phyloP scores from a whole-genome alignment of 352 stramenopile species.

The Phytopythium ostracodes region DNA sequence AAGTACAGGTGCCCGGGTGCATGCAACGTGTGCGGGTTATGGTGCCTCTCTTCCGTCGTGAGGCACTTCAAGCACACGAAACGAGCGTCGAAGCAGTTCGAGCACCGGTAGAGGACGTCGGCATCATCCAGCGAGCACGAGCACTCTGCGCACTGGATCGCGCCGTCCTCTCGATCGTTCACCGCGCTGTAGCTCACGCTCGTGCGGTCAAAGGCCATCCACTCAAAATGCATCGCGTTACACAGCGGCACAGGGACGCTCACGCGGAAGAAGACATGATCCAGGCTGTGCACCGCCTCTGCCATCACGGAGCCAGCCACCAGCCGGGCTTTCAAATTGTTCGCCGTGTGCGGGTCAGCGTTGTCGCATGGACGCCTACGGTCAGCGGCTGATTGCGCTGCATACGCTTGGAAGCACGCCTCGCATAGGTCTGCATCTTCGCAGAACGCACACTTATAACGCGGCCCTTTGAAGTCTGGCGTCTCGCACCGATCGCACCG shows the following conservation, averaged over 20 bases:
- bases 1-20: slow-evolving; percentile 67
- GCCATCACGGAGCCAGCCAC: background rate
- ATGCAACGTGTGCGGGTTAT: slow-evolving; percentile 46
- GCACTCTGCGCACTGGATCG: background rate
- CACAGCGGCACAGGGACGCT: slow-evolving; percentile 38
- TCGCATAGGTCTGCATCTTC: slow-evolving; percentile 71
- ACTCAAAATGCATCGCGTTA: slow-evolving; percentile 27
- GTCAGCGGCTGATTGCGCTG: background rate
- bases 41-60: slow-evolving; percentile 27
- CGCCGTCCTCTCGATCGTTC: background rate
- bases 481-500: slow-evolving; percentile 62
- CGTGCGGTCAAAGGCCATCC: slow-evolving; percentile 4
- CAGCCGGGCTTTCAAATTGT: background rate
- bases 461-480: slow-evolving; percentile 41
- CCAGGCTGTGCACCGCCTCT: slow-evolving; percentile 15
- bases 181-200: background rate
- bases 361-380: background rate
- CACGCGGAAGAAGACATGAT: slow-evolving; percentile 43
- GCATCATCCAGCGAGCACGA: slow-evolving; percentile 18
- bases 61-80: slow-evolving; percentile 49
- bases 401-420: slow-evolving; percentile 40
- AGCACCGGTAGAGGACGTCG: slow-evolving; percentile 51
- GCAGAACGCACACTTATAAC: slow-evolving; percentile 75
- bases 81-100: slow-evolving; percentile 48
- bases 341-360: background rate